These are phyloP conservation scores for Gypsophila paniculata DNA, from an alignment of 179 eudicot genomes.

Conservation along the genomic window DNA sequence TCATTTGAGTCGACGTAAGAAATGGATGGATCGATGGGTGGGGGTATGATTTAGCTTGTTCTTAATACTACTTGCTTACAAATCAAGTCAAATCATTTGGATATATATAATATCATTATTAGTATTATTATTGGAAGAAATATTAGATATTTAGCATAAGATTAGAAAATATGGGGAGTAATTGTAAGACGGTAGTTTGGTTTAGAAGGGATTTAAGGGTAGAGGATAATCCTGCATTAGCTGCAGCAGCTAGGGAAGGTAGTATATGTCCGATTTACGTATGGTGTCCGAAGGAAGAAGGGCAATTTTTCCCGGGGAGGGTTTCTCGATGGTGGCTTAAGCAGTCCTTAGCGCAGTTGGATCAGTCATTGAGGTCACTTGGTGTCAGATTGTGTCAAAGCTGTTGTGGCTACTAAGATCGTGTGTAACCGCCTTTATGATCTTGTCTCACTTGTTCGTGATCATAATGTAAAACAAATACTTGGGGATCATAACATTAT, in stretches of 20 bases:
- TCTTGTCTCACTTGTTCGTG: conserved; percentile 94
- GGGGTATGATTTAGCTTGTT: background rate
- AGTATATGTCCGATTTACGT: conserved; percentile 63
- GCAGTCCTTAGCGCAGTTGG: conserved; percentile 69
- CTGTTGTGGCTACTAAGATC: conserved; percentile 70
- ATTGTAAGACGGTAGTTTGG: conserved; percentile 73
- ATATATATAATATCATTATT: no score
- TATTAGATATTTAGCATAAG: no score
- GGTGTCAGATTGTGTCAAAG: conserved; percentile 70
- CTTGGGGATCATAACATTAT: conserved; percentile 58
- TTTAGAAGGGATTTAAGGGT: conserved; percentile 95
- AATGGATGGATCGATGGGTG: background rate
- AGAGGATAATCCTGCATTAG: conserved; percentile 92
- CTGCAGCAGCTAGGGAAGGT: conserved; percentile 87
- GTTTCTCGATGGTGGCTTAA: conserved; percentile 99
- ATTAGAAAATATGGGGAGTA: conserved; percentile 55
- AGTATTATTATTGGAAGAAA: no score
- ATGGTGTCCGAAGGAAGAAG: conserved; percentile 98
- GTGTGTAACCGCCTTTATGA: conserved; percentile 92
- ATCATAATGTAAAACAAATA: conserved; percentile 72
- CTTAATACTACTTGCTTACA: no score
- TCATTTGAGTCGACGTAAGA: background rate
- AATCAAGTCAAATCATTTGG: no score
- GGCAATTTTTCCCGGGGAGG: conserved; percentile 80
- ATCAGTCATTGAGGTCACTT: conserved; percentile 67